These are phyloP conservation scores for Apiosordaria backusii DNA, from an alignment of 495 filamentous ascomycete species.

Conservation along the genomic window DNA sequence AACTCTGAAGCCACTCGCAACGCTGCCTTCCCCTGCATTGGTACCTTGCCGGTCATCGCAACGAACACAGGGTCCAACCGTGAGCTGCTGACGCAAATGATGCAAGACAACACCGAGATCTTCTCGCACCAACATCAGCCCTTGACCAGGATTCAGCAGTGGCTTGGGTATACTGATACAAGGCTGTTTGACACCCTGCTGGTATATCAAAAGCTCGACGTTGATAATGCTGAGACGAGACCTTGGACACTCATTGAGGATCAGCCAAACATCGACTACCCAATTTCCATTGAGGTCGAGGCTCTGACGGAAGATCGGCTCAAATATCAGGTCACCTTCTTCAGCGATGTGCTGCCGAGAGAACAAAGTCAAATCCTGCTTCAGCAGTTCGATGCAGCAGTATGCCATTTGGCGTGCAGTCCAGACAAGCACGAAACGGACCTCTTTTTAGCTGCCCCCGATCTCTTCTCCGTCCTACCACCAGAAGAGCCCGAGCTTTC, in stretches of 20 bases:
- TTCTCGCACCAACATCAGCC: constrained; percentile 67
- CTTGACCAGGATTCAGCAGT: constrained; percentile 62
- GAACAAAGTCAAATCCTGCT: constrained; percentile 61
- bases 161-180: constrained; percentile 54
- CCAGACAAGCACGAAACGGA: constrained; percentile 30
- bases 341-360: constrained; percentile 54
- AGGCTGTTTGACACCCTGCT: constrained; percentile 75
- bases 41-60: constrained; percentile 64
- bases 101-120: constrained; percentile 57
- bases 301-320: constrained; percentile 44
- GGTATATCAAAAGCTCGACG: constrained; percentile 63
- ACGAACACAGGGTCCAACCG: constrained; percentile 48
- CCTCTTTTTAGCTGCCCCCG: constrained; percentile 19
- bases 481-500: constrained; percentile 44
- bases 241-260: constrained; percentile 36
- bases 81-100: constrained; percentile 54
- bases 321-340: constrained; percentile 58
- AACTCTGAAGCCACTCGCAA: constrained; percentile 50
- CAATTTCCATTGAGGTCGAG: constrained; percentile 70
- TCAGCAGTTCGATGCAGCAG: constrained; percentile 56
- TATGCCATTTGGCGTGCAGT: constrained; percentile 43
- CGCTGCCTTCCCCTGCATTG: constrained; percentile 67
- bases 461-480: constrained; percentile 54
- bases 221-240: background rate
- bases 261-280: constrained; percentile 51